These are phyloP conservation scores for Rhinocladiella similis DNA, from an alignment of 2,329 filamentous ascomycete species.

Conservation along the genomic window DNA sequence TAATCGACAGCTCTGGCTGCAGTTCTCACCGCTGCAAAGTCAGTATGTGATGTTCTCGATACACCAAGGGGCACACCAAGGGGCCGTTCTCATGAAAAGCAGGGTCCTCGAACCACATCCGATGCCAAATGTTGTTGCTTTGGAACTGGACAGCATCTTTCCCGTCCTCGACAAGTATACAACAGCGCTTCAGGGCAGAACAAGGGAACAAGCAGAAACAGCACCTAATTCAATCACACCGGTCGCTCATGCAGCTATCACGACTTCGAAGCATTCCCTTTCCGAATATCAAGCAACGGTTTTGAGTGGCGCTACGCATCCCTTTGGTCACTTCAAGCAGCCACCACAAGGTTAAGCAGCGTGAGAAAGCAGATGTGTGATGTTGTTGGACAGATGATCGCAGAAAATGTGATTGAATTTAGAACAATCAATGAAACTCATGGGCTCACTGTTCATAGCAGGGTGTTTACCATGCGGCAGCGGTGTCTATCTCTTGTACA, in stretches of 20 bases:
- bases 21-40: conserved; percentile 6
- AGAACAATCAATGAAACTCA: conserved; percentile 26
- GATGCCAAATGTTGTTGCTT: conserved; percentile 2
- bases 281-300: conserved; percentile 34
- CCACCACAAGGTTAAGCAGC: conserved; percentile 19
- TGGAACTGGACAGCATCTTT: conserved; percentile 5
- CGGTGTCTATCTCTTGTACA: too few species aligned
- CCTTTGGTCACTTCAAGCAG: conserved; percentile 23
- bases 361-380: conserved; percentile 14
- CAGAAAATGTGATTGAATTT: conserved; percentile 26
- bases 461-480: too few species aligned
- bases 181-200: conserved; percentile 1
- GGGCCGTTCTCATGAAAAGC: not conserved
- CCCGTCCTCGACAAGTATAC: conserved; percentile 11
- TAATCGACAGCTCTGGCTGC: not conserved
- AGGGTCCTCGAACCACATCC: conserved; percentile 4
- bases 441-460: conserved; percentile 2
- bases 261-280: conserved; percentile 25
- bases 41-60: too few species aligned
- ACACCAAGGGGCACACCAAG: too few species aligned
- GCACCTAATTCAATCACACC: conserved; percentile 15
- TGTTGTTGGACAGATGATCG: conserved; percentile 9
- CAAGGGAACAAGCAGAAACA: not conserved
- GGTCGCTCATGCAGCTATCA: conserved; percentile 20
- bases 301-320: conserved; percentile 35